These are phyloP conservation scores for Talaromyces wortmannii DNA, from an alignment of 495 filamentous ascomycete genomes.

Conservation along the genomic window DNA sequence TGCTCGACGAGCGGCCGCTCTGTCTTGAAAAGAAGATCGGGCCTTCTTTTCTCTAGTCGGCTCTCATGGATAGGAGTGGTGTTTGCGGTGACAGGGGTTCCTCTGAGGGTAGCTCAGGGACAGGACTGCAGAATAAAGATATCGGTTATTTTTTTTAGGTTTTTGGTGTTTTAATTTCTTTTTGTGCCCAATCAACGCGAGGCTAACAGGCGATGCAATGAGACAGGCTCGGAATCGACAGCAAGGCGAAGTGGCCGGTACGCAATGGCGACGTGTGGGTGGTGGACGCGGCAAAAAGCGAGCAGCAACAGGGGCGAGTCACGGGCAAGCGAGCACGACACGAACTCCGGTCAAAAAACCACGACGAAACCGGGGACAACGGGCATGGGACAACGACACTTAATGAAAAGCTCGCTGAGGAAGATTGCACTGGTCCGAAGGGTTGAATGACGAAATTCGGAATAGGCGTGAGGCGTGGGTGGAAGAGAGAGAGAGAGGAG, in stretches of 20 bases:
- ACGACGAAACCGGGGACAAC: slow-evolving; percentile 7
- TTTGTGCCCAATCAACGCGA: too few relatives aligned
- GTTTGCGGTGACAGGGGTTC: neutral
- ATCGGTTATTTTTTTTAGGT: slow-evolving; percentile 4
- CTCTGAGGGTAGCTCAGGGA: slow-evolving; percentile 5
- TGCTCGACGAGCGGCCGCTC: slow-evolving; percentile 40
- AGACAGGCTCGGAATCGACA: too few relatives aligned
- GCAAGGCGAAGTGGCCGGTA: too few relatives aligned
- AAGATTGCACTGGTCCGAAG: slow-evolving; percentile 3
- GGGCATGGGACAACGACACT: slow-evolving; percentile 34
- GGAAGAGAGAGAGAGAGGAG: slow-evolving; percentile 10
- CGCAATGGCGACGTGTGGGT: too few relatives aligned
- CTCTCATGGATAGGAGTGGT: slow-evolving; percentile 6
- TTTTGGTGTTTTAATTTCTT: too few relatives aligned
- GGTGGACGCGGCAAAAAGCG: too few relatives aligned
- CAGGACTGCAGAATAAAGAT: slow-evolving; percentile 2
- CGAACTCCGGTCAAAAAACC: slow-evolving; percentile 8
- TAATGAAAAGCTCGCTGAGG: slow-evolving; percentile 47
- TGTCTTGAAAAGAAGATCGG: slow-evolving; percentile 9
- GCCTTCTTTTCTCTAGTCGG: slow-evolving; percentile 9
- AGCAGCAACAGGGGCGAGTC: too few relatives aligned
- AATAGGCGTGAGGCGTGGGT: slow-evolving; percentile 11
- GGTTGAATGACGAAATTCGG: slow-evolving; percentile 11
- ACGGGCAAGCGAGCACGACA: neutral
- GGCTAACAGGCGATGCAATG: too few relatives aligned